These are phyloP conservation scores for Bolboschoenoplectus hybrid DNA, from an alignment of 202 grass and related monocot species.

Conservation along the genomic window DNA sequence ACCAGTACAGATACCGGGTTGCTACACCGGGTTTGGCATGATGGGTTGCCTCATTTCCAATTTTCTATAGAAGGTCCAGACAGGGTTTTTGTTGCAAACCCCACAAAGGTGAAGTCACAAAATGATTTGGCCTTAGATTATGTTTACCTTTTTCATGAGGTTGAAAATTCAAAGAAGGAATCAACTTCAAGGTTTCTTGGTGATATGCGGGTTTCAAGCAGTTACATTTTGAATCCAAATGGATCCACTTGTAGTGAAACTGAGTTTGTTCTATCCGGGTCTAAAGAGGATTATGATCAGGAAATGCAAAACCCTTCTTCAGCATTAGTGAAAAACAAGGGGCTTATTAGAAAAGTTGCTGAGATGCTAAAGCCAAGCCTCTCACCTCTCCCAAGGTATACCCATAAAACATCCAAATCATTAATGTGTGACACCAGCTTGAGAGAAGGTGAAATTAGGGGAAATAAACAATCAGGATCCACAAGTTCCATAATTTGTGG, in stretches of 20 bases:
- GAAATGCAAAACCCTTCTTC: constrained; percentile 52
- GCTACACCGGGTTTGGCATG: constrained; percentile 69
- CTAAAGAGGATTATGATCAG: constrained; percentile 55
- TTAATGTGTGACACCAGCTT: constrained; percentile 35
- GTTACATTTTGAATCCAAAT: constrained; percentile 48
- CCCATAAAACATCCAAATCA: constrained; percentile 44
- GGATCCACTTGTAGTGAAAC: constrained; percentile 49
- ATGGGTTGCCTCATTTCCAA: constrained; percentile 62
- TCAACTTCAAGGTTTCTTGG: constrained; percentile 59
- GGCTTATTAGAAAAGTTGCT: constrained; percentile 61
- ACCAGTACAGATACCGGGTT: constrained; percentile 64
- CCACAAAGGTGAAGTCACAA: constrained; percentile 41
- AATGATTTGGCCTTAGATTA: constrained; percentile 51
- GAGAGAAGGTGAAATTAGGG: constrained; percentile 34
- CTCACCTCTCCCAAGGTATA: constrained; percentile 56
- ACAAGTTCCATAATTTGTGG: constrained; percentile 32
- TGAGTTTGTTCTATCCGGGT: constrained; percentile 75
- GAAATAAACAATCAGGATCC: constrained; percentile 46
- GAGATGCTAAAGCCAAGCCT: constrained; percentile 62
- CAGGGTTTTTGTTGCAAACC: constrained; percentile 55
- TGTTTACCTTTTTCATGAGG: constrained; percentile 64
- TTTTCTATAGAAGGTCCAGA: constrained; percentile 57
- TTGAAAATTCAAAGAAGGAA: constrained; percentile 58
- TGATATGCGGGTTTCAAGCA: constrained; percentile 83
- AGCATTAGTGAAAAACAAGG: constrained; percentile 52